A percentile compares a stretch with the other conserved stretches of the same genome.
These are phyloP conservation scores for Chytriomyces sp. DNA, from an alignment of 192 early-diverging fungal species.

Conservation along the genomic window DNA sequence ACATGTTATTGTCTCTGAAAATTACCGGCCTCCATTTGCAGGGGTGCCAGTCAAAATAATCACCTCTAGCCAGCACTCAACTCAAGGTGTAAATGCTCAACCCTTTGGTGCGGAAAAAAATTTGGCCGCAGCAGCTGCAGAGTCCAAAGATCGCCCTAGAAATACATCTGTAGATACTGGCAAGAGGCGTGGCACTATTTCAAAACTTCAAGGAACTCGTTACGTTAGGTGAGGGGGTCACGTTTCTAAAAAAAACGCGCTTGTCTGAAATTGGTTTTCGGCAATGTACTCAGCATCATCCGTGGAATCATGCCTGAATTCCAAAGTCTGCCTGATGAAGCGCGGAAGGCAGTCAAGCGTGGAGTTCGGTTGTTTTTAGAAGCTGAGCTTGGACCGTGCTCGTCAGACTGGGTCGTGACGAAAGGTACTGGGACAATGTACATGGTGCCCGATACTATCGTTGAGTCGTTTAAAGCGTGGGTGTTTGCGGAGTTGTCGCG, in stretches of 20 bases:
- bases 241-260: background rate
- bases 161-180: too few species aligned
- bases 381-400: background rate
- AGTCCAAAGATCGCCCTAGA: background rate
- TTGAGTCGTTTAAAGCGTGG: constrained; percentile 19
- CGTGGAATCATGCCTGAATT: constrained; percentile 25
- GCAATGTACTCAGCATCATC: constrained; percentile 11
- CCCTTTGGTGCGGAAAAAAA: too few species aligned
- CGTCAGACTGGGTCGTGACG: background rate
- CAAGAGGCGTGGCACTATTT: too few species aligned
- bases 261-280: too few species aligned
- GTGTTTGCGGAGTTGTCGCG: constrained; percentile 11
- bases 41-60: too few species aligned
- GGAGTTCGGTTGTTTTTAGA: constrained; percentile 29
- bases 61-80: too few species aligned
- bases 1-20: too few species aligned
- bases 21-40: too few species aligned
- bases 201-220: background rate
- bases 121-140: background rate
- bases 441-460: constrained; percentile 7
- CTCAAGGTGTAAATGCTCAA: too few species aligned
- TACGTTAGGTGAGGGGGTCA: background rate
- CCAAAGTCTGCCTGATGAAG: constrained; percentile 11
- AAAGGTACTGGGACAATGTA: constrained; percentile 13
- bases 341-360: constrained; percentile 33